Percentiles rank a stretch among this genome's conserved stretches.
phyloP scores from a whole-genome alignment of 768 basidiomycete genomes.

The Cubamyces lactineus region DNA sequence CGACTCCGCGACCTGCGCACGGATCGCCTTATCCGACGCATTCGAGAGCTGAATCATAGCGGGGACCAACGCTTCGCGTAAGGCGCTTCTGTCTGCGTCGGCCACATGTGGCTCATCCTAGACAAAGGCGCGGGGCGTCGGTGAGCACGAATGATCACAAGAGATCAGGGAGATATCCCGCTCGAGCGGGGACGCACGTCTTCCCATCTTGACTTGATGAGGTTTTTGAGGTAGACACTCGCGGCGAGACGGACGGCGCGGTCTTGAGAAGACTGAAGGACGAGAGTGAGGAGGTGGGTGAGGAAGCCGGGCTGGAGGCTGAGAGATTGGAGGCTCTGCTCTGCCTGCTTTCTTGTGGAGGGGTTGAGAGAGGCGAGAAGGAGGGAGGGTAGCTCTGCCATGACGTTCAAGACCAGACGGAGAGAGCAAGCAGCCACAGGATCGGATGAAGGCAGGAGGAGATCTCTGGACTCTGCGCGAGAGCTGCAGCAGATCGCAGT shows the following conservation, averaged over 20 bases:
- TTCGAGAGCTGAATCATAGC: constrained; percentile 88
- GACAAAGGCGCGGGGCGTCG: constrained; percentile 10
- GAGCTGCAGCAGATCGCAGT: not conserved
- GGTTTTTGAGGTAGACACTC: constrained; percentile 91
- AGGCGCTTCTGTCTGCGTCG: constrained; percentile 68
- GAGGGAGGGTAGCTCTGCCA: constrained; percentile 71
- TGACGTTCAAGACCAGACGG: constrained; percentile 31
- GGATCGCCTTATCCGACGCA: constrained; percentile 69
- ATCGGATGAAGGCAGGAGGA: not conserved
- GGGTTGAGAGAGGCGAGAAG: constrained; percentile 75
- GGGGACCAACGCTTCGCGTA: constrained; percentile 81
- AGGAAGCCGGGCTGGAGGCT: constrained; percentile 81
- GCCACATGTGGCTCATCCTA: constrained; percentile 76
- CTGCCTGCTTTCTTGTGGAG: constrained; percentile 74
- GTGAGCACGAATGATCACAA: not conserved
- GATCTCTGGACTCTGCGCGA: not conserved
- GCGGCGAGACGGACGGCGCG: constrained; percentile 80
- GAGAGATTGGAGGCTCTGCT: constrained; percentile 68
- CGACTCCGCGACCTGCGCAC: constrained; percentile 90
- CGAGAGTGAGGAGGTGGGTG: constrained; percentile 73
- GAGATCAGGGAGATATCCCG: constrained; percentile 2
- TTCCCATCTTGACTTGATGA: constrained; percentile 85
- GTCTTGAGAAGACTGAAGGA: constrained; percentile 67
- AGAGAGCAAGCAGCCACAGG: constrained; percentile 6
- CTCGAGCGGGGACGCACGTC: constrained; percentile 53